Percentiles rank a stretch among this genome's conserved stretches.
phyloP scores from a whole-genome alignment of 805 yeast genomes.

The Starmerella lactis-condensi region DNA sequence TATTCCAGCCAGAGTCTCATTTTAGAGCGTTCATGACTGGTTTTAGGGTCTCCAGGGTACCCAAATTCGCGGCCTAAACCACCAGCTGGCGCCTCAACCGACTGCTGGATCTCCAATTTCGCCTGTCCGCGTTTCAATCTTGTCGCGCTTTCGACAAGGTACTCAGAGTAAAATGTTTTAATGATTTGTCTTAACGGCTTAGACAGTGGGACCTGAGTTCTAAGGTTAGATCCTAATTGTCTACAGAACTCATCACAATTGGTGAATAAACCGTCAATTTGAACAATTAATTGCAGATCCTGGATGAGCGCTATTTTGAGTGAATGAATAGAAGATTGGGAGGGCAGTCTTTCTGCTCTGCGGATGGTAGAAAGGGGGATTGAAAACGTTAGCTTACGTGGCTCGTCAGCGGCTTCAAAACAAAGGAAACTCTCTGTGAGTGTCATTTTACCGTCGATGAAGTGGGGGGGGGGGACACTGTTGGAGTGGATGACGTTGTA shows the following conservation, averaged over 20 bases:
- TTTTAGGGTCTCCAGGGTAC: constrained; percentile 76
- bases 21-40: constrained; percentile 61
- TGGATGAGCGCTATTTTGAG: constrained; percentile 52
- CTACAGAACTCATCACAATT: constrained; percentile 68
- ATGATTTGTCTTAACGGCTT: constrained; percentile 39
- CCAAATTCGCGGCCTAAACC: constrained; percentile 75
- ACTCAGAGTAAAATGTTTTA: constrained; percentile 68
- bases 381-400: constrained; percentile 44
- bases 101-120: constrained; percentile 9
- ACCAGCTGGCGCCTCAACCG: constrained; percentile 38
- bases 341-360: constrained; percentile 71
- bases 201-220: constrained; percentile 44
- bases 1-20: constrained; percentile 89
- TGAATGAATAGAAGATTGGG: constrained; percentile 59
- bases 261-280: constrained; percentile 61
- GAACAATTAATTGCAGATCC: constrained; percentile 42
- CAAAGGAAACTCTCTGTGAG: constrained; percentile 60
- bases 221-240: constrained; percentile 40
- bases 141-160: constrained; percentile 31
- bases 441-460: constrained; percentile 44
- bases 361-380: constrained; percentile 61
- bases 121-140: constrained; percentile 28
- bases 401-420: constrained; percentile 54
- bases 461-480: constrained; percentile 4
- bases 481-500: constrained; percentile 5